A percentile compares a stretch with the other conserved stretches of the same genome.
Evolutionary conservation across 139 green algal genomes (phyloP).

Genomic region (Deuterostichococcus epilithicus): DNA sequence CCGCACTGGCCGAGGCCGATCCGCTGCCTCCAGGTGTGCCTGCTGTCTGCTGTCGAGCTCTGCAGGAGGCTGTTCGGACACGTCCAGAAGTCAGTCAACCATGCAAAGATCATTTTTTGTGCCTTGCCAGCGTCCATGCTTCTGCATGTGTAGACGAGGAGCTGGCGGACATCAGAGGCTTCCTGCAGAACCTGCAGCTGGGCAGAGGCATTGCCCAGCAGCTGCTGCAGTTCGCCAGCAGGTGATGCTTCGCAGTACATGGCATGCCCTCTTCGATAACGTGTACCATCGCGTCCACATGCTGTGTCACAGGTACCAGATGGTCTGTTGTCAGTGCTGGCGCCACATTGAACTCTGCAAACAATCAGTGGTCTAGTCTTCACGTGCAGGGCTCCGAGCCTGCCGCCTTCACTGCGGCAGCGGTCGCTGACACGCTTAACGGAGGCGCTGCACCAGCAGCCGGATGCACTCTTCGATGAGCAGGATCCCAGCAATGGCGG

Average conservation of each 20-base stretch:
- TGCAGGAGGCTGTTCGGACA: too few relatives aligned
- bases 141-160: not conserved
- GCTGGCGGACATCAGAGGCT: conserved; percentile 9
- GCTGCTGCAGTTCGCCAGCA: not conserved
- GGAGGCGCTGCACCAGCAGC: conserved; percentile 10
- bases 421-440: not conserved
- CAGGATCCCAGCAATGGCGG: conserved; percentile 1
- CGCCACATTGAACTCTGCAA: too few relatives aligned
- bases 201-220: not conserved
- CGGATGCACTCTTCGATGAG: not conserved
- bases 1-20: conserved; percentile 23
- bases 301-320: too few relatives aligned
- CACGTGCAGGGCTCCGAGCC: not conserved
- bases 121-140: too few relatives aligned
- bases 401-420: not conserved
- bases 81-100: too few relatives aligned
- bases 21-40: not conserved
- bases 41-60: too few relatives aligned
- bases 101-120: too few relatives aligned
- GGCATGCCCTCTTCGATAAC: too few relatives aligned
- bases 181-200: conserved; percentile 23
- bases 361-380: too few relatives aligned
- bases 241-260: too few relatives aligned
- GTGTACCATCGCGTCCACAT: too few relatives aligned
- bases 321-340: too few relatives aligned